A percentile compares a stretch with the other conserved stretches of the same genome.
These are phyloP conservation scores for Chaetomium fimeti DNA, from an alignment of 495 filamentous ascomycete genomes.

Conservation along the genomic window DNA sequence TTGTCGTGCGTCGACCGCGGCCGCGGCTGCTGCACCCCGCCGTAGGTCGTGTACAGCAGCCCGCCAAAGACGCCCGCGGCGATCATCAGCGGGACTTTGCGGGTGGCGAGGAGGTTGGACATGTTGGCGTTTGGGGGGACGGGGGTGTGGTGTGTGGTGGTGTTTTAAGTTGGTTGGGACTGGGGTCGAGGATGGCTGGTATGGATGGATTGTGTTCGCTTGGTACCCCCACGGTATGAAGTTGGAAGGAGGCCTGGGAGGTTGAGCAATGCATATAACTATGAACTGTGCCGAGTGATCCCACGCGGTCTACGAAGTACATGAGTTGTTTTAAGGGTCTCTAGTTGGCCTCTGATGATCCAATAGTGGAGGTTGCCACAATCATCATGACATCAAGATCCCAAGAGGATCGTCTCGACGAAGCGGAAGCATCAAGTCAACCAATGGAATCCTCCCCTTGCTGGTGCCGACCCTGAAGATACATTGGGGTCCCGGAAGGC, in stretches of 20 bases:
- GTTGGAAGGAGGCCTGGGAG: too few relatives aligned
- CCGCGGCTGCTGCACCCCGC: constrained; percentile 30
- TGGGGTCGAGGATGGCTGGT: too few relatives aligned
- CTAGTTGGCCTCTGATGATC: not conserved
- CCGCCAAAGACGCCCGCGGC: constrained; percentile 21
- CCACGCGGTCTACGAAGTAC: not conserved
- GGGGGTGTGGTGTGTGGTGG: not conserved
- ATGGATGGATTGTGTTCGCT: too few relatives aligned
- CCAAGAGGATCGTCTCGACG: too few relatives aligned
- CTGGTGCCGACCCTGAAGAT: too few relatives aligned
- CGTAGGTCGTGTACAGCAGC: constrained; percentile 29
- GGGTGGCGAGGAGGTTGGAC: constrained; percentile 26
- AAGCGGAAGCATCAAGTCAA: too few relatives aligned
- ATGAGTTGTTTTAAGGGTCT: not conserved
- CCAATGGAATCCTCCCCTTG: too few relatives aligned
- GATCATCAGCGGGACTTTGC: constrained; percentile 24
- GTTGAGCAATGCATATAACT: too few relatives aligned
- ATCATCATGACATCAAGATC: not conserved
- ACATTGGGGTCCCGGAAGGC: too few relatives aligned
- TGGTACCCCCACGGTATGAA: too few relatives aligned
- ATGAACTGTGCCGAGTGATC: too few relatives aligned
- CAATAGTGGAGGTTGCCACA: not conserved
- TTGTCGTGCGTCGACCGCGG: constrained; percentile 12
- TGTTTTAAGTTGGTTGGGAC: not conserved
- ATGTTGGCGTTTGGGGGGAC: constrained; percentile 14